A percentile compares a stretch with the other conserved stretches of the same genome.
Evolutionary conservation across 164 flowering plant genomes (phyloP).

Genomic region (Sextonia rubra): DNA sequence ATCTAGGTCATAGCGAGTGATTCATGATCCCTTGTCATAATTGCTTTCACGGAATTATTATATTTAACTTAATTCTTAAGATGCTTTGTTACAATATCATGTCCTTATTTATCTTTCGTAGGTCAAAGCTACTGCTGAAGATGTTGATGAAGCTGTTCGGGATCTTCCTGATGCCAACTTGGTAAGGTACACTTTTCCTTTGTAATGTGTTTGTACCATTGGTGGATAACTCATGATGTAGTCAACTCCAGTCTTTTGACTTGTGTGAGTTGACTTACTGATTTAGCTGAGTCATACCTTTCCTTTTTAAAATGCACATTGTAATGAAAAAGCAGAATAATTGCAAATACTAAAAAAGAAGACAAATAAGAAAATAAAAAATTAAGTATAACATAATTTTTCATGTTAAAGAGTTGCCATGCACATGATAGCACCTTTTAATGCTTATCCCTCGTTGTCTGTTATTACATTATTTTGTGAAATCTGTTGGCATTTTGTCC

Average conservation of each 20-base stretch:
- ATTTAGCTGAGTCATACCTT: background rate
- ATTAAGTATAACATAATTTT: too few species aligned
- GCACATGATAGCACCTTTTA: too few species aligned
- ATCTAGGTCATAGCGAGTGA: background rate
- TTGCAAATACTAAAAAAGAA: too few species aligned
- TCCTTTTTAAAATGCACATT: too few species aligned
- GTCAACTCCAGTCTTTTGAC: background rate
- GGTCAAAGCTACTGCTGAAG: constrained; percentile 98
- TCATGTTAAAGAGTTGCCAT: too few species aligned
- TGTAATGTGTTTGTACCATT: constrained; percentile 12
- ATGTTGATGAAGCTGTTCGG: constrained; percentile 93
- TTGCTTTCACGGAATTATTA: background rate
- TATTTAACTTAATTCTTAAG: background rate
- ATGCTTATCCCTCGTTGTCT: too few species aligned
- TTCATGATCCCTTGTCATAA: background rate
- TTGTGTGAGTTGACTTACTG: background rate
- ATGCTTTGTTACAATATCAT: background rate
- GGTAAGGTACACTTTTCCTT: constrained; percentile 82
- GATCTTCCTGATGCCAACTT: constrained; percentile 99
- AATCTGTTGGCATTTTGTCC: too few species aligned
- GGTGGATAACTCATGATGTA: background rate
- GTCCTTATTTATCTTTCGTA: constrained; percentile 21
- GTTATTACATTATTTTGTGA: too few species aligned
- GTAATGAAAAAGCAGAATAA: too few species aligned
- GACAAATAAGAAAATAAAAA: too few species aligned